Percentiles rank a stretch among this genome's conserved stretches.
Conservation (phyloP, 2,329 filamentous ascomycete genomes). For the Aquanectria penicillioides region DNA sequence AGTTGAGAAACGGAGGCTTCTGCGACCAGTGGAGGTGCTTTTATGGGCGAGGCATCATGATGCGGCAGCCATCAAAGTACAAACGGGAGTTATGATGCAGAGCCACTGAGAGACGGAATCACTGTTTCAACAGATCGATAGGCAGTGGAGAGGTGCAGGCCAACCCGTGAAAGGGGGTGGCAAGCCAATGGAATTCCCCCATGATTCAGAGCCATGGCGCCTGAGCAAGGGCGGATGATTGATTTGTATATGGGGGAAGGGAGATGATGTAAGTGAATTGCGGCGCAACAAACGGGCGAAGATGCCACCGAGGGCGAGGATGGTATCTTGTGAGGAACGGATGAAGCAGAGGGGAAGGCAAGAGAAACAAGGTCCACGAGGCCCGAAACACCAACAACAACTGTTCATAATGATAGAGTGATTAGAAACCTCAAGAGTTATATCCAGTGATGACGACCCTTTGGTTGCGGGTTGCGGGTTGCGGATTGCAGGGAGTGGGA, state of each 20-base stretch:
- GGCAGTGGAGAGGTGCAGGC: not conserved
- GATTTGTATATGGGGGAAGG: not conserved
- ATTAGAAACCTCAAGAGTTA: no score
- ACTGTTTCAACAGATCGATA: slow-evolving; percentile 4
- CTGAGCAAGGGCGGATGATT: slow-evolving; percentile 1
- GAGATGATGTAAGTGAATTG: not conserved
- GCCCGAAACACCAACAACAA: no score
- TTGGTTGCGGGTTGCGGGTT: no score
- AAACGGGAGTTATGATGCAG: not conserved
- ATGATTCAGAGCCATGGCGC: slow-evolving; percentile 7
- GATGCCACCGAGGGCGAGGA: no score
- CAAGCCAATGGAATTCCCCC: not conserved
- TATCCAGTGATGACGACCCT: no score
- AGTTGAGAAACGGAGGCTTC: not conserved
- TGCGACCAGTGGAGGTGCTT: not conserved
- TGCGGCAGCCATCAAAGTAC: not conserved
- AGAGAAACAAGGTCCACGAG: no score
- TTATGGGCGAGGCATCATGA: not conserved
- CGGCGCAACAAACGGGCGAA: no score
- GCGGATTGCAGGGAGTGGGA: no score
- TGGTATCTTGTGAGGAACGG: no score
- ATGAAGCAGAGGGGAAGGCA: no score
- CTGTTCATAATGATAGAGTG: no score
- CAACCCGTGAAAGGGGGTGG: not conserved
- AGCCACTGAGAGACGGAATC: slow-evolving; percentile 8